A percentile compares a stretch with the other conserved stretches of the same genome.
Conservation (phyloP, 805 yeast species). For the Candida chauliodis region DNA sequence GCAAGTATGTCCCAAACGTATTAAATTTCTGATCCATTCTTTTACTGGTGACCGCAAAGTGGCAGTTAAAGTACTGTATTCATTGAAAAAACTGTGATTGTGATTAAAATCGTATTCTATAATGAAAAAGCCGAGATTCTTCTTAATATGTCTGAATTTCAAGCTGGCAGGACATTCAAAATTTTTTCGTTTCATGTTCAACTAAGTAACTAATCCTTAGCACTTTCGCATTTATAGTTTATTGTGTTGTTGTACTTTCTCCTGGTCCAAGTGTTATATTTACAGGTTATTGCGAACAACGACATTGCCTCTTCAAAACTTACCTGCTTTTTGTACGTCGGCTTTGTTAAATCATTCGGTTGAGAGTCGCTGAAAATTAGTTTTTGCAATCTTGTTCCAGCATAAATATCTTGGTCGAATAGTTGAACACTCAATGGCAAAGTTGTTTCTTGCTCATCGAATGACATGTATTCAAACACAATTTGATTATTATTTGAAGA, state of each 20-base stretch:
- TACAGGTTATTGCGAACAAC: not conserved
- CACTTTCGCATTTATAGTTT: not conserved
- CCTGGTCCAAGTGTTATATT: not conserved
- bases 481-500: no score
- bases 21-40: not conserved
- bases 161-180: not conserved
- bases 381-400: constrained; percentile 1
- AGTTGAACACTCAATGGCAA: constrained; percentile 1
- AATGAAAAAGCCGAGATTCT: not conserved
- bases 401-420: not conserved
- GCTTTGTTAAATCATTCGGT: not conserved
- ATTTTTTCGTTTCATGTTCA: no score
- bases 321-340: not conserved
- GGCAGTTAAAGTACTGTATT: not conserved
- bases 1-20: not conserved
- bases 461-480: no score
- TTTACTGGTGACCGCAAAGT: not conserved
- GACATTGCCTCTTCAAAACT: no score
- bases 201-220: no score
- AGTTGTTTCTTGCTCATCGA: no score
- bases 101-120: not conserved
- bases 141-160: not conserved
- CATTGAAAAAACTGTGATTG: not conserved
- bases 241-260: not conserved
- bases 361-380: not conserved